Percentiles rank a stretch among this genome's conserved stretches.
Evolutionary conservation across 2,329 filamentous ascomycete species (phyloP).

Genomic region (Nannizziopsis barbatae): DNA sequence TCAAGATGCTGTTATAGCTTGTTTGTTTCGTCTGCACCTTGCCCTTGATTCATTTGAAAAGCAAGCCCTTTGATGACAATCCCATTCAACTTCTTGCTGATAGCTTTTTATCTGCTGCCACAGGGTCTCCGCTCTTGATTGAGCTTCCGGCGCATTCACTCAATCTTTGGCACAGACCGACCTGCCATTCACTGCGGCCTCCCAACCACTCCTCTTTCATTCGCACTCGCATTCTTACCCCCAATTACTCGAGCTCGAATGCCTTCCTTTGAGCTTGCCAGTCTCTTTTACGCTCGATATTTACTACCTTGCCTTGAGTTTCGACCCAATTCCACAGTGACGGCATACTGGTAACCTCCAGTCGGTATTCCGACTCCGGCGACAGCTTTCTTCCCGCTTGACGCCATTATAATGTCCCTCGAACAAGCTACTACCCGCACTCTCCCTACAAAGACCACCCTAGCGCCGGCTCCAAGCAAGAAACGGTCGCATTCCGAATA

Average conservation of each 20-base stretch:
- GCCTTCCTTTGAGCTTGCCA: constrained; percentile 3
- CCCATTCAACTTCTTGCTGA: not conserved
- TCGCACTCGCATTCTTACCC: not conserved
- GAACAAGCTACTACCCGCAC: constrained; percentile 10
- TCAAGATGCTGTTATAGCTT: too few relatives aligned
- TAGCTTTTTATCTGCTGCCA: not conserved
- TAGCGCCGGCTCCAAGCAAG: constrained; percentile 9
- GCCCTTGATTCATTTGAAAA: not conserved
- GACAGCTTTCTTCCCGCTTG: constrained; percentile 1
- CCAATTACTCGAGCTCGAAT: constrained; percentile 5
- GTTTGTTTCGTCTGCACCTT: not conserved
- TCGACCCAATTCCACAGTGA: not conserved
- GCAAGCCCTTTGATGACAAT: not conserved
- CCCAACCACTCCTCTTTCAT: not conserved
- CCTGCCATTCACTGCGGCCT: not conserved
- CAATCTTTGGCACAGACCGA: not conserved
- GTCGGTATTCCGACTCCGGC: not conserved
- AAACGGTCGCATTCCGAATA: constrained; percentile 16
- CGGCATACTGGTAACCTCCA: not conserved
- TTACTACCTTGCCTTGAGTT: not conserved
- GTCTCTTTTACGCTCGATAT: not conserved
- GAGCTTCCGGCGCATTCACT: constrained; percentile 12
- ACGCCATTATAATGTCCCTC: constrained; percentile 16
- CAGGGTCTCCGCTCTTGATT: constrained; percentile 8
- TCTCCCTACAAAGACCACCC: constrained; percentile 9